Percentiles rank a stretch among this genome's conserved stretches.
phyloP scores from a whole-genome alignment of 2,329 filamentous ascomycete genomes.

The Ascochyta viciae-villosae region DNA sequence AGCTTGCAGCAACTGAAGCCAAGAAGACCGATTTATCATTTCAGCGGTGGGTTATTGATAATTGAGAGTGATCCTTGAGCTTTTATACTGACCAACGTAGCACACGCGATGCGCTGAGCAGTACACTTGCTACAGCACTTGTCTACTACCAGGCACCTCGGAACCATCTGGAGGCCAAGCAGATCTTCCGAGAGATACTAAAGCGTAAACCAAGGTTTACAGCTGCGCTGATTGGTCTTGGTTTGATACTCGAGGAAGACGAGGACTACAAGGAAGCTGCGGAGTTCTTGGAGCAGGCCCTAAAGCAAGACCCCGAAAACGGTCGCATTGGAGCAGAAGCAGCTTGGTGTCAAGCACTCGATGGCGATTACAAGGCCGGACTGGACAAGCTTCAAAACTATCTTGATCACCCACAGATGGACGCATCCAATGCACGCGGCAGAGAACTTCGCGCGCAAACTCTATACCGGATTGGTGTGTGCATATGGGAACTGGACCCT shows the following conservation, averaged over 20 bases:
- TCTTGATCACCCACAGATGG: slow-evolving; percentile 64
- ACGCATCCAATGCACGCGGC: slow-evolving; percentile 65
- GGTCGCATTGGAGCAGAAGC: slow-evolving; percentile 83
- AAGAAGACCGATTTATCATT: slow-evolving; percentile 73
- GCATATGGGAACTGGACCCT: slow-evolving; percentile 82
- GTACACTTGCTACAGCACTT: slow-evolving; percentile 83
- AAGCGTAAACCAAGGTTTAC: slow-evolving; percentile 78
- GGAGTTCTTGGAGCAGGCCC: slow-evolving; percentile 78
- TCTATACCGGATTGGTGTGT: slow-evolving; percentile 85
- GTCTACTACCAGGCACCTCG: slow-evolving; percentile 90
- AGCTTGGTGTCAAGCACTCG: slow-evolving; percentile 89
- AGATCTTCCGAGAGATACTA: slow-evolving; percentile 84
- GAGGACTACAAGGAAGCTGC: slow-evolving; percentile 85
- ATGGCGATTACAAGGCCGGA: slow-evolving; percentile 74
- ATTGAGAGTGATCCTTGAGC: background rate
- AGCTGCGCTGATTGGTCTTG: slow-evolving; percentile 84
- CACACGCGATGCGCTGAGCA: slow-evolving; percentile 74
- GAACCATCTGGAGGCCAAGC: slow-evolving; percentile 86
- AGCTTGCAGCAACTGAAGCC: slow-evolving; percentile 65
- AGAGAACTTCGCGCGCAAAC: slow-evolving; percentile 82
- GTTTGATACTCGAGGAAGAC: slow-evolving; percentile 90
- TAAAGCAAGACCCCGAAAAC: slow-evolving; percentile 75
- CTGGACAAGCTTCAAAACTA: slow-evolving; percentile 74
- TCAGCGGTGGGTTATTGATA: slow-evolving; percentile 36
- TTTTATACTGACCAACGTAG: slow-evolving; percentile 37